Conservation (phyloP, 2,329 filamentous ascomycete species). For the Tolypocladium endophyticum region DNA sequence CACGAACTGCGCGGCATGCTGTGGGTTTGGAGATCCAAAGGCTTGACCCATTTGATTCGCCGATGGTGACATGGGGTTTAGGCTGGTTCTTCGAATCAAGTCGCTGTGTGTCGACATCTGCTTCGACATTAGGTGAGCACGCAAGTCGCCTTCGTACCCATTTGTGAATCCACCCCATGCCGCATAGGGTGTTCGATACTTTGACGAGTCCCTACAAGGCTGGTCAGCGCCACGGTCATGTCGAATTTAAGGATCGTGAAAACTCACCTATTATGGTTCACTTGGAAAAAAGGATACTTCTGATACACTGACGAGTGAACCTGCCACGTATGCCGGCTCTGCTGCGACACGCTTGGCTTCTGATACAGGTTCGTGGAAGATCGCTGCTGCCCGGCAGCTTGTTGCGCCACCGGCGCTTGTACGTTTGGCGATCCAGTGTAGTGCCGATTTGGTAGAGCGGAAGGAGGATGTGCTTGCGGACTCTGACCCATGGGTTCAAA, state of each 20-base stretch:
- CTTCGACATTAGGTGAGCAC: constrained; percentile 31
- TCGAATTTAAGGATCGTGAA: background rate
- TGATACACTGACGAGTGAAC: constrained; percentile 32
- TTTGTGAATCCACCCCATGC: constrained; percentile 49
- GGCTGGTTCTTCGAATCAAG: constrained; percentile 14
- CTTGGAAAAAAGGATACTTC: constrained; percentile 48
- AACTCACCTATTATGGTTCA: constrained; percentile 46
- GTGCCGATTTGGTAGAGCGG: background rate
- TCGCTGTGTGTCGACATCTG: constrained; percentile 21
- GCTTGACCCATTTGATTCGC: background rate
- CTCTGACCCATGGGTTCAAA: constrained; percentile 9
- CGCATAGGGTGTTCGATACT: constrained; percentile 51
- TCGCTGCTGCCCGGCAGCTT: background rate
- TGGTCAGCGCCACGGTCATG: constrained; percentile 6
- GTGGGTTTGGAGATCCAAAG: background rate
- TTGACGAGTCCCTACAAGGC: constrained; percentile 35
- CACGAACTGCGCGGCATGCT: background rate
- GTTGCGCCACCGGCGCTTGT: background rate
- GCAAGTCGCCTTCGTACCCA: constrained; percentile 44
- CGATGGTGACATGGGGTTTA: constrained; percentile 3
- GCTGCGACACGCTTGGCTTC: constrained; percentile 5
- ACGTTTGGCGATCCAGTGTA: background rate
- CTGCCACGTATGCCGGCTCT: constrained; percentile 21
- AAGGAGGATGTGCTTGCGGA: constrained; percentile 3
- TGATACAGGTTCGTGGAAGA: constrained; percentile 1